Evolutionary conservation across 225 moss, liverwort and hornwort genomes (phyloP), one percentile per base, ranked within the genome.

Genomic region (Physcomitrellopsis africana): DNA sequence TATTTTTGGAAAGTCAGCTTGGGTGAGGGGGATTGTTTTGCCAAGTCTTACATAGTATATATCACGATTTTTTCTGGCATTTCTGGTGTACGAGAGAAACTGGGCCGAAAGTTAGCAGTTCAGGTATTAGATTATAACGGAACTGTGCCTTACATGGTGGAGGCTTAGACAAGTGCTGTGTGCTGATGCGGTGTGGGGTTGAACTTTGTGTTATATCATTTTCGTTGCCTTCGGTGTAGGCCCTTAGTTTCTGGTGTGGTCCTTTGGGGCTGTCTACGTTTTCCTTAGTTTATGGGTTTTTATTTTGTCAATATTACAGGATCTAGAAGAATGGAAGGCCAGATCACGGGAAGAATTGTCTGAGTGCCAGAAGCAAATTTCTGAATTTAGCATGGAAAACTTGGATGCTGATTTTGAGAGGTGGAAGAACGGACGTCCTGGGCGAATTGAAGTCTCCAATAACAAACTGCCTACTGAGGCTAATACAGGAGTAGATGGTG

Each of bases 381-480:
- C 89, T 32, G 92, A 89, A 70, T 89, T 89, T 22, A 93, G 90
- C 73, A 81, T 90, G 72, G 84, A 94, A 17, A 92, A 85, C 78
- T 89, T 99, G 76, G 90, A 95, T 81, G 86, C 82, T 58, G 97
- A 99, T 59, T 93, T 99, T 63, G 93, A 93, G 84, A 94, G 89
- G 70, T 94, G 94, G 94, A 90, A 93, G 74, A 80, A 89, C 29
- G 89, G 89, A 51, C 79, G 86, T 22, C 83, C 80, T 47, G 90
- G 86, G 46, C 89, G 83, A 65, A 80, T 48, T 26, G 89, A 84
- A 82, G 77, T 67, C 27, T 69, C 79, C 48, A 65, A 63, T 57
- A 61, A 79, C 47, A 83, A 60, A 26, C 79, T 32, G 23, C 9
- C n/a, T 48, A 60, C 51, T 18, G 59, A 75, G 17, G 57, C 68